Percentiles rank a stretch among this genome's conserved stretches.
Evolutionary conservation across 192 early-diverging fungal species (phyloP).

Genomic region (Dimargaris xerosporica): DNA sequence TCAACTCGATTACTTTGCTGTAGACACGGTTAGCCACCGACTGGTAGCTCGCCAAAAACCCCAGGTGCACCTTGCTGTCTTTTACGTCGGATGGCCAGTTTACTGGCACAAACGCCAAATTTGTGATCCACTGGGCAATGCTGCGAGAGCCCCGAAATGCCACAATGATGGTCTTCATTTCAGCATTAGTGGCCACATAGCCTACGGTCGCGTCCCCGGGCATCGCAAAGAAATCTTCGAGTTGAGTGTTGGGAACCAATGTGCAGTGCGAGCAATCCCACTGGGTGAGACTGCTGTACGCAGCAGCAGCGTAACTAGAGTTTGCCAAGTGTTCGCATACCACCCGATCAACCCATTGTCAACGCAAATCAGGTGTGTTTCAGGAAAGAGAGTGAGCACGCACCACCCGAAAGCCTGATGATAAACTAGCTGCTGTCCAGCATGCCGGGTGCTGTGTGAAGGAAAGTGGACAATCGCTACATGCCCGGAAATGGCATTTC

Average conservation of each 20-base stretch:
- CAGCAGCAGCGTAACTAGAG: neutral
- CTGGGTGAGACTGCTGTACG: neutral
- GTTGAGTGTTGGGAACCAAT: neutral
- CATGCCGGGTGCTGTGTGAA: no score
- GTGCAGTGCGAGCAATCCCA: conserved; percentile 6
- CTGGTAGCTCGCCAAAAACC: neutral
- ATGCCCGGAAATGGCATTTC: no score
- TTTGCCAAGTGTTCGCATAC: no score
- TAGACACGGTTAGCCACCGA: neutral
- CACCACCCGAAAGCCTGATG: no score
- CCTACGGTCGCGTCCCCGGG: neutral
- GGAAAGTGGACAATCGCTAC: no score
- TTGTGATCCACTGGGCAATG: neutral
- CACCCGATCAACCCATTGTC: no score
- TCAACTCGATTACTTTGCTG: neutral
- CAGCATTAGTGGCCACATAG: neutral
- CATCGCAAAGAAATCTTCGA: neutral
- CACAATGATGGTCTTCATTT: conserved; percentile 14
- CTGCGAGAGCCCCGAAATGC: conserved; percentile 19
- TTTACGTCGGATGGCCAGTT: neutral
- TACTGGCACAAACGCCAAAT: neutral
- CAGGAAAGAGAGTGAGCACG: no score
- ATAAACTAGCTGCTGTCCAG: no score
- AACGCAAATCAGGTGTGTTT: no score
- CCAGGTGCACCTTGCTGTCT: neutral